These are phyloP conservation scores for Eucalyptus caleyi DNA, from an alignment of 345 rosid genomes.

Conservation along the genomic window DNA sequence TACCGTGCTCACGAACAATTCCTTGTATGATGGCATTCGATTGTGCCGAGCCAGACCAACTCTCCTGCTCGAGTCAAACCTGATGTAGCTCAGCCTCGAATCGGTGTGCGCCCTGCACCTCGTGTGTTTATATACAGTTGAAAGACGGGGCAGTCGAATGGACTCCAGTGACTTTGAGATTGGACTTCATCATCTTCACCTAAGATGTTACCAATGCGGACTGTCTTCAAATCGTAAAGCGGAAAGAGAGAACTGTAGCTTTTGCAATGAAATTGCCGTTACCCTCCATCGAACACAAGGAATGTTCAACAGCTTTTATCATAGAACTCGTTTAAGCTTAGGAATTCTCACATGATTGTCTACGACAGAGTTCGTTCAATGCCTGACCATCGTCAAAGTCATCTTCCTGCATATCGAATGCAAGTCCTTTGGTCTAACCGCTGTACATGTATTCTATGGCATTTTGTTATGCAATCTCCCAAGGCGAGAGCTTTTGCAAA, in stretches of 20 bases:
- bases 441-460: background rate
- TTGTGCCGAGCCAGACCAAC: background rate
- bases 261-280: background rate
- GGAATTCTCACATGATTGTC: background rate
- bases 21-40: background rate
- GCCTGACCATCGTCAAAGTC: background rate
- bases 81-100: background rate
- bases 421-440: background rate
- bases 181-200: background rate
- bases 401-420: background rate
- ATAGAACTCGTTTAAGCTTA: background rate
- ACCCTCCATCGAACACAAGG: background rate
- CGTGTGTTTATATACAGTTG: background rate
- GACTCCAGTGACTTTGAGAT: background rate
- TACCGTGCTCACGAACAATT: background rate
- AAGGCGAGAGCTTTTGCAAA: background rate
- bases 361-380: background rate
- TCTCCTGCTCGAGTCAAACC: background rate
- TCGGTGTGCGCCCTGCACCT: background rate
- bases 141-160: background rate
- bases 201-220: background rate
- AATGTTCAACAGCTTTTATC: background rate
- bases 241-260: background rate
- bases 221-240: background rate
- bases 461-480: background rate